phyloP scores from a whole-genome alignment of 257 asterid species.

The Linaria vulgaris region DNA sequence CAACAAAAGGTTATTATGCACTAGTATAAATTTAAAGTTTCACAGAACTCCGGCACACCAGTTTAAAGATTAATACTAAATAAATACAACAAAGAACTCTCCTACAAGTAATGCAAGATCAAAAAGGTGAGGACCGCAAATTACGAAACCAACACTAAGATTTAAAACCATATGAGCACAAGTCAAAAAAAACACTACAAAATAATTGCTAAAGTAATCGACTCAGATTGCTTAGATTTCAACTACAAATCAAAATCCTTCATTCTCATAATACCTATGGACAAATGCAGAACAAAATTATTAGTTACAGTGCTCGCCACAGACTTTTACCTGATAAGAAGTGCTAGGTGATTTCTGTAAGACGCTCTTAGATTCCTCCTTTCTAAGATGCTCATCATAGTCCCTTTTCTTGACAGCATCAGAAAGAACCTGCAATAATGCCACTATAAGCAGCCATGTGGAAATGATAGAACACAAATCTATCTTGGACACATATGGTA shows the following conservation, averaged over 20 bases:
- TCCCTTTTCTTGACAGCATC: constrained; percentile 92
- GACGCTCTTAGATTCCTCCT: constrained; percentile 80
- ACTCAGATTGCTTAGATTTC: too few relatives aligned
- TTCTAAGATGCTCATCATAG: constrained; percentile 89
- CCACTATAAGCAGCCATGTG: constrained; percentile 33
- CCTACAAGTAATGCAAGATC: neutral
- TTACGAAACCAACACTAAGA: too few relatives aligned
- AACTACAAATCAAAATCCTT: too few relatives aligned
- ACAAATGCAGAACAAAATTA: neutral
- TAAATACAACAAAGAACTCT: neutral
- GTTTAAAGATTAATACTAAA: neutral
- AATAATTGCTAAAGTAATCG: too few relatives aligned
- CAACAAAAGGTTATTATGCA: too few relatives aligned
- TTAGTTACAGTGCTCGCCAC: neutral
- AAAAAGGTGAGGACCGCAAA: too few relatives aligned
- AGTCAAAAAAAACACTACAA: too few relatives aligned
- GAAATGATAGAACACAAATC: constrained; percentile 12
- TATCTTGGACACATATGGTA: constrained; percentile 23
- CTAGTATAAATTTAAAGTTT: too few relatives aligned
- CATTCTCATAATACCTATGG: too few relatives aligned
- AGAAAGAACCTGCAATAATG: constrained; percentile 68
- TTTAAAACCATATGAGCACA: too few relatives aligned
- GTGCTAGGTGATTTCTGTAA: constrained; percentile 80
- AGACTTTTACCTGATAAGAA: constrained; percentile 52
- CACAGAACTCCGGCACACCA: too few relatives aligned